These are phyloP conservation scores for Typha latifolia DNA, from an alignment of 176 grass and related monocot genomes.

Conservation along the genomic window DNA sequence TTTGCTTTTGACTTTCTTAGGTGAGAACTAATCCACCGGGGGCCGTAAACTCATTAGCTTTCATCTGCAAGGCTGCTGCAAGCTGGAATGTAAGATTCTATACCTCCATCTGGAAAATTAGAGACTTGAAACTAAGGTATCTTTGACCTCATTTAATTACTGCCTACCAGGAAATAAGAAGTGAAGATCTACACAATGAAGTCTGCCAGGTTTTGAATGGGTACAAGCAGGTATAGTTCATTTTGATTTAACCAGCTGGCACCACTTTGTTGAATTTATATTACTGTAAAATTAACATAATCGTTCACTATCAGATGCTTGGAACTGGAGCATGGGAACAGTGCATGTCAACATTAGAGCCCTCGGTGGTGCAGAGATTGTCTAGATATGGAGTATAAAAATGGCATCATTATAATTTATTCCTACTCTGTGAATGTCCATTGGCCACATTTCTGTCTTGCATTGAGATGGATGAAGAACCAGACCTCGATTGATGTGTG, in stretches of 20 bases:
- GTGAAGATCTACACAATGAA: slow-evolving; percentile 70
- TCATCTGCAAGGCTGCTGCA: slow-evolving; percentile 75
- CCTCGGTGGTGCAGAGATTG: slow-evolving; percentile 57
- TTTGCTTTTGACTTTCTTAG: slow-evolving; percentile 24
- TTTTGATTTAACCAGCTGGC: neutral
- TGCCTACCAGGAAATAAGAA: slow-evolving; percentile 74
- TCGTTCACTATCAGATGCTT: slow-evolving; percentile 46
- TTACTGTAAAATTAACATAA: neutral
- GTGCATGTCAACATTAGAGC: slow-evolving; percentile 68
- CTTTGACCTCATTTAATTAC: slow-evolving; percentile 2
- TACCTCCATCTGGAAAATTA: neutral
- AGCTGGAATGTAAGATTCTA: slow-evolving; percentile 71
- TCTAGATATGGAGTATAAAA: slow-evolving; percentile 50
- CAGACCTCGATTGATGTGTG: neutral
- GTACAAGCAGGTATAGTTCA: slow-evolving; percentile 75
- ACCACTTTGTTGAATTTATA: neutral
- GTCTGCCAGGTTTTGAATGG: slow-evolving; percentile 82
- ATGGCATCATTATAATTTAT: neutral
- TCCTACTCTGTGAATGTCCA: slow-evolving; percentile 4
- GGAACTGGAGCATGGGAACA: slow-evolving; percentile 67
- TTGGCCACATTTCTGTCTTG: neutral
- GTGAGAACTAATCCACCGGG: slow-evolving; percentile 70
- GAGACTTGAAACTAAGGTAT: neutral
- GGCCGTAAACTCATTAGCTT: slow-evolving; percentile 51
- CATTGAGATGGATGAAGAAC: slow-evolving; percentile 13